phyloP scores from a whole-genome alignment of 768 basidiomycete species.

The Kwoniella dendrophila region DNA sequence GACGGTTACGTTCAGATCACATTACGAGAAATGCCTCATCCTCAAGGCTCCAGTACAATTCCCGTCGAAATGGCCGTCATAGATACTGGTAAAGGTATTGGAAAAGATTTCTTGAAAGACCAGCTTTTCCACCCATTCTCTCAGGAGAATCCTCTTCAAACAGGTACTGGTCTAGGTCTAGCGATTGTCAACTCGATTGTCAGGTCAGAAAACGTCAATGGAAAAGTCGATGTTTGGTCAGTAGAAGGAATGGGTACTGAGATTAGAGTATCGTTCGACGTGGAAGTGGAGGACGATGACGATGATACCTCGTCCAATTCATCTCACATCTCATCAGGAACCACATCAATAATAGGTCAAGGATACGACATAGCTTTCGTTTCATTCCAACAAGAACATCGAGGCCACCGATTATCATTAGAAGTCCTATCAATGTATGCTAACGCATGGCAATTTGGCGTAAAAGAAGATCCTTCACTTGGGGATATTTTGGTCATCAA shows the following conservation, averaged over 20 bases:
- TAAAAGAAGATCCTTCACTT: constrained; percentile 45
- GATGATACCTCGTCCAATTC: constrained; percentile 44
- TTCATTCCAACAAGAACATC: constrained; percentile 69
- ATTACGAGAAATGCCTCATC: constrained; percentile 70
- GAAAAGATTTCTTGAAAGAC: constrained; percentile 89
- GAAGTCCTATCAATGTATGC: constrained; percentile 68
- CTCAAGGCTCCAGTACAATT: constrained; percentile 61
- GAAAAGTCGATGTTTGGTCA: constrained; percentile 92
- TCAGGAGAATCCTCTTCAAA: constrained; percentile 90
- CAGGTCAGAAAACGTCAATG: constrained; percentile 77
- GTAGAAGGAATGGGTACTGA: constrained; percentile 88
- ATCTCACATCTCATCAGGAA: constrained; percentile 8
- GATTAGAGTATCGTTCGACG: constrained; percentile 80
- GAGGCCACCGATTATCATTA: constrained; percentile 69
- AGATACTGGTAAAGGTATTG: constrained; percentile 95
- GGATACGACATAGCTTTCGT: constrained; percentile 64
- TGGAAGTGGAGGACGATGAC: constrained; percentile 63
- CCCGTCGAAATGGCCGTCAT: constrained; percentile 80
- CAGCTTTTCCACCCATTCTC: constrained; percentile 96
- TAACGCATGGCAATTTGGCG: constrained; percentile 74
- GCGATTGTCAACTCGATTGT: constrained; percentile 95
- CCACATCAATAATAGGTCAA: constrained; percentile 23
- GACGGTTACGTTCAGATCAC: constrained; percentile 84
- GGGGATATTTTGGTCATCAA: constrained; percentile 81
- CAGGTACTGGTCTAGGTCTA: constrained; percentile 89